These are phyloP conservation scores for Urtica urens DNA, from an alignment of 306 rosid genomes.

Conservation along the genomic window DNA sequence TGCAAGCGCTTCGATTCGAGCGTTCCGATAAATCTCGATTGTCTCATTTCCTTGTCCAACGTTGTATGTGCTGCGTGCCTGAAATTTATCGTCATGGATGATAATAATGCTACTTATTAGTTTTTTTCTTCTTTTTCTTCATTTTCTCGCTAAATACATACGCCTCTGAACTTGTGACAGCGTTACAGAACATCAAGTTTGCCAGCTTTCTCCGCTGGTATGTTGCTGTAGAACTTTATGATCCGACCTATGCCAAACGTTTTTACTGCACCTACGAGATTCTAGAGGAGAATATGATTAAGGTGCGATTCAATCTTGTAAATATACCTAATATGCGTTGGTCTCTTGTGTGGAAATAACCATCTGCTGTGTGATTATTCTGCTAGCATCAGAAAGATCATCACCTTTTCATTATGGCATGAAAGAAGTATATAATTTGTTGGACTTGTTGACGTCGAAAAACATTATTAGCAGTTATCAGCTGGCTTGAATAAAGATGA, in stretches of 20 bases:
- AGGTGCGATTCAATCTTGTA: conserved; percentile 44
- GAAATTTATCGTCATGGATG: no score
- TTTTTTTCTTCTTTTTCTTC: conserved; percentile 15
- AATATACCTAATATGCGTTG: no score
- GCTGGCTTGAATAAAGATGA: conserved; percentile 65
- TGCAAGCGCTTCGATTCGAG: conserved; percentile 97
- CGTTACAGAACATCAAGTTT: conserved; percentile 72
- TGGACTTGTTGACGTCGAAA: no score
- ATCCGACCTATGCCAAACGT: conserved; percentile 89
- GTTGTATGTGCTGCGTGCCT: conserved; percentile 45
- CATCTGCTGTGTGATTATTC: no score
- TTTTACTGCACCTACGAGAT: conserved; percentile 82
- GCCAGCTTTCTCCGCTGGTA: conserved; percentile 99
- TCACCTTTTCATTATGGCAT: no score
- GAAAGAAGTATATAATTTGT: no score
- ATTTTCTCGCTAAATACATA: conserved; percentile 20
- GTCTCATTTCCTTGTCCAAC: conserved; percentile 81
- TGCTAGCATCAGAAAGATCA: no score
- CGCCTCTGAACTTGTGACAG: conserved; percentile 38
- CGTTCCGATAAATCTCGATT: conserved; percentile 93
- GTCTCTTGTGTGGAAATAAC: no score
- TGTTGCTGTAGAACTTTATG: conserved; percentile 92
- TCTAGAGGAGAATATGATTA: conserved; percentile 92
- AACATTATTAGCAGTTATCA: conserved; percentile 57
- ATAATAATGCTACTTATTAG: no score